phyloP scores from a whole-genome alignment of 2,329 filamentous ascomycete species.

The Neoarthrinium moseri region DNA sequence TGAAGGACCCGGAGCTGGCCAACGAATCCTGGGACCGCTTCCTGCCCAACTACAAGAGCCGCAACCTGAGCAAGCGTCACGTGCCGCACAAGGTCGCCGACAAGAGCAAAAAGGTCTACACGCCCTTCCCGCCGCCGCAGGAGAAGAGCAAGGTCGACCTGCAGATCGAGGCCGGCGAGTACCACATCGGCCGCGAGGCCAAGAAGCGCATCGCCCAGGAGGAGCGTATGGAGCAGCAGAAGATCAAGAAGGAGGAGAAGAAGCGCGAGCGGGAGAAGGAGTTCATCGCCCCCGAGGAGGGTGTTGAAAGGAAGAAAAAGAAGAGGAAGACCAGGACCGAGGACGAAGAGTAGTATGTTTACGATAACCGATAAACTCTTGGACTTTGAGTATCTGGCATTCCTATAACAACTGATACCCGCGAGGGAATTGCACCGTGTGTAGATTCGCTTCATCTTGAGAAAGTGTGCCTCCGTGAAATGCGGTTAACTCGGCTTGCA shows the following conservation, averaged over 20 bases:
- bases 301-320: constrained; percentile 58
- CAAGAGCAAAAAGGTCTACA: constrained; percentile 93
- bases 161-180: constrained; percentile 97
- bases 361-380: too few species aligned
- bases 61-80: constrained; percentile 79
- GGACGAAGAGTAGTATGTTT: constrained; percentile 20
- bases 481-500: too few species aligned
- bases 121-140: constrained; percentile 91
- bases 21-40: constrained; percentile 95
- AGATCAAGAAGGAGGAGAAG: constrained; percentile 84
- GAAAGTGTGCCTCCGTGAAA: neutral
- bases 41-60: constrained; percentile 95
- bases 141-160: constrained; percentile 99
- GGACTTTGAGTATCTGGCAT: too few species aligned
- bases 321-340: constrained; percentile 60
- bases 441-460: too few species aligned
- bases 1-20: constrained; percentile 82
- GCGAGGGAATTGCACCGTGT: too few species aligned
- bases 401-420: neutral
- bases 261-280: constrained; percentile 80
- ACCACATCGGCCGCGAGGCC: constrained; percentile 89
- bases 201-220: constrained; percentile 82
- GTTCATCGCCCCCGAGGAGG: constrained; percentile 82
- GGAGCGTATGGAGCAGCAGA: constrained; percentile 80
- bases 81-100: constrained; percentile 84